Percentiles rank a stretch among this genome's conserved stretches.
Conservation (phyloP, 805 yeast genomes). For the Wickerhamiella qilinensis region DNA sequence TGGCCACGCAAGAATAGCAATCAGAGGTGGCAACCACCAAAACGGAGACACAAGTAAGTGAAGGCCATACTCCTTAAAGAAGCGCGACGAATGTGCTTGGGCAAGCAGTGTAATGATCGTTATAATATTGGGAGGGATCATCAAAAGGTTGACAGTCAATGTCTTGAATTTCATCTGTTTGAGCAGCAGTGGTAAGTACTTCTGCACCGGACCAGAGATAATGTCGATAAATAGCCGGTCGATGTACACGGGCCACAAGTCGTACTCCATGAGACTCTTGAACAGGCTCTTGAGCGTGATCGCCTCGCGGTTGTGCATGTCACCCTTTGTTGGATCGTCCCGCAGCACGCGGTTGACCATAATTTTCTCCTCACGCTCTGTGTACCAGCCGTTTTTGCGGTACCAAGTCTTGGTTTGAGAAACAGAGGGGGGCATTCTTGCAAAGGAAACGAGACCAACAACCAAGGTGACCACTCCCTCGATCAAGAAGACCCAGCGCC, state of each 20-base stretch:
- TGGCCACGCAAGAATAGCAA: conserved; percentile 1
- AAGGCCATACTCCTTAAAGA: conserved; percentile 1
- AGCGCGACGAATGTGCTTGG: conserved; percentile 1
- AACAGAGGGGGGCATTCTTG: conserved; percentile 36
- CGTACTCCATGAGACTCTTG: conserved; percentile 31
- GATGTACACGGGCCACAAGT: conserved; percentile 39
- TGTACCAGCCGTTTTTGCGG: conserved; percentile 36
- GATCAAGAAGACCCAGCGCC: conserved; percentile 47
- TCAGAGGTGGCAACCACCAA: conserved; percentile 4
- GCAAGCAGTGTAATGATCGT: not conserved
- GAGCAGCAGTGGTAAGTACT: conserved; percentile 35
- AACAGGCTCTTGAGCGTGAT: conserved; percentile 27
- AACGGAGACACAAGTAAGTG: conserved; percentile 6
- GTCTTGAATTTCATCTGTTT: conserved; percentile 36
- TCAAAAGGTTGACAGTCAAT: conserved; percentile 33
- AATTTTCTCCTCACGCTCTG: conserved; percentile 39
- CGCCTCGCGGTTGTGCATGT: conserved; percentile 46
- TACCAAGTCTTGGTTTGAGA: conserved; percentile 31
- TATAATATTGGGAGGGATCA: conserved; percentile 27
- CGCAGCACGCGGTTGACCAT: conserved; percentile 41
- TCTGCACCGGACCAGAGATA: conserved; percentile 23
- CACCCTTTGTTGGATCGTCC: conserved; percentile 51
- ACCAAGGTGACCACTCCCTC: conserved; percentile 40
- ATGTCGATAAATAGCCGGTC: conserved; percentile 30
- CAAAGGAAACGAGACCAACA: conserved; percentile 31